These are phyloP conservation scores for Colletotrichum nymphaeae DNA, from an alignment of 2,329 filamentous ascomycete genomes.

Conservation along the genomic window DNA sequence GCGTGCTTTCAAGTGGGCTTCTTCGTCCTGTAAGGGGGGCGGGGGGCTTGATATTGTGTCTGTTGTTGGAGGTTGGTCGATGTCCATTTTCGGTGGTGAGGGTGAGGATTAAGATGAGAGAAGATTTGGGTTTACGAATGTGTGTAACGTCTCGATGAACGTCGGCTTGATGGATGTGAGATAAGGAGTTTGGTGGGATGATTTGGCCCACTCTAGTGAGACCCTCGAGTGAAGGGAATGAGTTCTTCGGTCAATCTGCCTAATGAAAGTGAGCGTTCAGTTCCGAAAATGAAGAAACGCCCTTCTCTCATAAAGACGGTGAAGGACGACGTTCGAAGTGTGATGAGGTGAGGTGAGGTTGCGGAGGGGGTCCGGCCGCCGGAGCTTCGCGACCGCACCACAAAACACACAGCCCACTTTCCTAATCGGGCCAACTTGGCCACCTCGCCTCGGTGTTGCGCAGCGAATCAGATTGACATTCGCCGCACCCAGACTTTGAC, in stretches of 20 bases:
- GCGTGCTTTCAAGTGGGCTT: slow-evolving; percentile 15
- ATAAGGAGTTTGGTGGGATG: not conserved
- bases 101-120: not conserved
- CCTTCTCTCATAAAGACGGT: not conserved
- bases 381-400: slow-evolving; percentile 3
- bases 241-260: not conserved
- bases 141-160: not conserved
- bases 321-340: not conserved
- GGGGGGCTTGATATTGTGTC: not conserved
- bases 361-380: slow-evolving; percentile 5
- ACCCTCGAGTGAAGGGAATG: too few relatives aligned
- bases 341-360: slow-evolving; percentile 29
- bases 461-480: slow-evolving; percentile 6
- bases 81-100: not conserved
- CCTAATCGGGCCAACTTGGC: slow-evolving; percentile 24
- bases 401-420: slow-evolving; percentile 24
- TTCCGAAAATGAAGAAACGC: not conserved
- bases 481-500: not conserved
- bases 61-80: not conserved
- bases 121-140: not conserved
- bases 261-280: not conserved
- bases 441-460: slow-evolving; percentile 15
- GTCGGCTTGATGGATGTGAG: not conserved
- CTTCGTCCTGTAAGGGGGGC: not conserved
- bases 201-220: not conserved